phyloP scores from a whole-genome alignment of 176 grass and related monocot genomes.

The Carex littledalei region DNA sequence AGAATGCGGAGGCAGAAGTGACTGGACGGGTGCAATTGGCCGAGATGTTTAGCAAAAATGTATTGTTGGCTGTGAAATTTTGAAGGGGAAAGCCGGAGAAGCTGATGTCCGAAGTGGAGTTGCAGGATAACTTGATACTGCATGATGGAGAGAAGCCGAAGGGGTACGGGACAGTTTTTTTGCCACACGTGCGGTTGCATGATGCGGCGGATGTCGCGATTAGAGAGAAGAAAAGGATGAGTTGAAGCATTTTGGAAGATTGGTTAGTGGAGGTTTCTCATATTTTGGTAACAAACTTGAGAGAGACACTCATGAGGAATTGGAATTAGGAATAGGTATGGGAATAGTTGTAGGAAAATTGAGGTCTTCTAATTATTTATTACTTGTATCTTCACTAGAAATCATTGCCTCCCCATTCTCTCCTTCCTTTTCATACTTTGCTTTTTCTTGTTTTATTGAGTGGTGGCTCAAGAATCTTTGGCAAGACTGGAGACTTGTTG shows the following conservation, averaged over 20 bases:
- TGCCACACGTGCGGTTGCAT: slow-evolving; percentile 35
- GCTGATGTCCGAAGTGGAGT: background rate
- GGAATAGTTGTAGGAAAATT: background rate
- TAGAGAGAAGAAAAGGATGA: slow-evolving; percentile 12
- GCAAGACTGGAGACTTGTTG: background rate
- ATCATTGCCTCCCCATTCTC: background rate
- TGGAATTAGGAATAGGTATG: background rate
- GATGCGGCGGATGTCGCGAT: background rate
- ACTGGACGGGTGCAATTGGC: slow-evolving; percentile 36
- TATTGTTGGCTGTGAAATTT: background rate
- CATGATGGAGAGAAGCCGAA: slow-evolving; percentile 56
- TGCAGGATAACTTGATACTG: slow-evolving; percentile 30
- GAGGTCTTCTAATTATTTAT: background rate
- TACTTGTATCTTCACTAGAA: background rate
- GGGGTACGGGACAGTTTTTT: slow-evolving; percentile 24
- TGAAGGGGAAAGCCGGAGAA: background rate
- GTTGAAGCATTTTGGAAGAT: slow-evolving; percentile 3
- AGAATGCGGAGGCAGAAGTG: background rate
- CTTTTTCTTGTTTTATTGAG: background rate
- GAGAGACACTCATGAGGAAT: background rate
- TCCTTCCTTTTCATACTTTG: background rate
- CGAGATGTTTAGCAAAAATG: slow-evolving; percentile 11
- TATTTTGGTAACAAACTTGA: background rate
- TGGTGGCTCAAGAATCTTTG: background rate
- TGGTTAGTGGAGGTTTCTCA: background rate